Base-by-base conservation (phyloP, 2,329 filamentous ascomycete species). In the Penicillium sp. region DNA sequence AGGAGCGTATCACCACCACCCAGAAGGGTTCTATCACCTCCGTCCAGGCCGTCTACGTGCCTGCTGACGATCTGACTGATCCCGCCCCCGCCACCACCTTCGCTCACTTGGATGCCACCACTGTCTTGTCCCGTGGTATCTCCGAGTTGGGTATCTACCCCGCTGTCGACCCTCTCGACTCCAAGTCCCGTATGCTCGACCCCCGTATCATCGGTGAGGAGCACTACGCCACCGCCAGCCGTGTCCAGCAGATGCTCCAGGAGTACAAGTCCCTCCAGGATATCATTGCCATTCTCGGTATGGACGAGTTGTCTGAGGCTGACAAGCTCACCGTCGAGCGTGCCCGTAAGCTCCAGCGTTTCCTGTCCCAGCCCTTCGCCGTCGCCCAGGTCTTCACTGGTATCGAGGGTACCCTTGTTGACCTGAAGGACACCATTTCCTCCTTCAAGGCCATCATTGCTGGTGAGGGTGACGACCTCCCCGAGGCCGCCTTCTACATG, bases 251-350 rank as follows among this genome's bases (percentile, higher is more conserved):
- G 84, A 97, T 97, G 82, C 89, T 99, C 78, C 94, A 99, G 84
- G 94, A 97, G 86, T 99, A 99, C 90, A 97, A 97, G 90, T 97
- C 93, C 66, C 91, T 99, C 69, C 94, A 99, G 85, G 94, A 99
- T 85, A 99, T 99, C 88, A 97, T 97, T 85, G 94, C 94, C 81
- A 99, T 99, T 92, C 82, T 97, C 78, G 93, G 93, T 89, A 97
- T 99, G 94, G 94, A 99, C 81, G 94, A 99, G 80, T 83, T 99
- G 82, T 97, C 94, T 66, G 94, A 97, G 85, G 89, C 90, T 73
- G 94, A 99, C 81, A 97, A 99, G 89, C 88, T 99, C 74, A 97
- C 94, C 72, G 94, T 99, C 85, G 94, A 99, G 89, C 94, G 94
- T 88, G 94, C 94, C 80, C 93, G 94, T 85, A 97, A 97, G 87